Evolutionary conservation across 228 moss, liverwort and hornwort species (phyloP).

Genomic region (Sphagnum magellanicum): DNA sequence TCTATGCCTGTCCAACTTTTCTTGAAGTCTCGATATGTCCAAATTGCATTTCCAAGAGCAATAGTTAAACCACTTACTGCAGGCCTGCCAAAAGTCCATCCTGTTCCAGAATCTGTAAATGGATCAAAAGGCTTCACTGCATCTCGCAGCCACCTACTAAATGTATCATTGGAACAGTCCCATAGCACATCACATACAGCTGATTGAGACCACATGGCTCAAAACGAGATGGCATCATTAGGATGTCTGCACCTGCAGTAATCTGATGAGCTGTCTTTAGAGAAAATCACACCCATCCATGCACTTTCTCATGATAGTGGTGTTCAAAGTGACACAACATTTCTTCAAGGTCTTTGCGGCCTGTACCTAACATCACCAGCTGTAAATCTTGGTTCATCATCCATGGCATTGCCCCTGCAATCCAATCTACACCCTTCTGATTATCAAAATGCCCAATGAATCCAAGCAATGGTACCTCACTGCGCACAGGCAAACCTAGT

Average conservation of each 20-base stretch:
- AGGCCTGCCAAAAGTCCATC: constrained; percentile 61
- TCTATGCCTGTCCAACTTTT: constrained; percentile 26
- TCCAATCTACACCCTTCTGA: constrained; percentile 72
- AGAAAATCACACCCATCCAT: constrained; percentile 83
- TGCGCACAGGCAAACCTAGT: constrained; percentile 55
- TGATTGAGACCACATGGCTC: constrained; percentile 85
- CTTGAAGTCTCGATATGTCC: constrained; percentile 30
- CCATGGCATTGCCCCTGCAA: constrained; percentile 77
- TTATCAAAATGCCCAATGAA: constrained; percentile 73
- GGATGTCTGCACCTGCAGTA: constrained; percentile 63
- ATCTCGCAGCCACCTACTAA: constrained; percentile 69
- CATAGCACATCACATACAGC: constrained; percentile 73
- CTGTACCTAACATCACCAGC: constrained; percentile 67
- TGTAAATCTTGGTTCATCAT: constrained; percentile 72
- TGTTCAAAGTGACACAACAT: constrained; percentile 58
- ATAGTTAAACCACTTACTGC: constrained; percentile 47
- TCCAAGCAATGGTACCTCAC: constrained; percentile 60
- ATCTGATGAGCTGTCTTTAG: constrained; percentile 62
- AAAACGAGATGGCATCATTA: constrained; percentile 82
- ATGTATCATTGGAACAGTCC: constrained; percentile 73
- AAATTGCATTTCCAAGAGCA: constrained; percentile 39
- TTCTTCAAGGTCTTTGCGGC: constrained; percentile 61
- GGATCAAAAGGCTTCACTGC: constrained; percentile 74
- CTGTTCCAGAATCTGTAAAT: constrained; percentile 56
- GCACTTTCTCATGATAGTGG: constrained; percentile 54